A percentile compares a stretch with the other conserved stretches of the same genome.
Evolutionary conservation across 148 eudicot genomes (phyloP).

Genomic region (Pouteria glomerata): DNA sequence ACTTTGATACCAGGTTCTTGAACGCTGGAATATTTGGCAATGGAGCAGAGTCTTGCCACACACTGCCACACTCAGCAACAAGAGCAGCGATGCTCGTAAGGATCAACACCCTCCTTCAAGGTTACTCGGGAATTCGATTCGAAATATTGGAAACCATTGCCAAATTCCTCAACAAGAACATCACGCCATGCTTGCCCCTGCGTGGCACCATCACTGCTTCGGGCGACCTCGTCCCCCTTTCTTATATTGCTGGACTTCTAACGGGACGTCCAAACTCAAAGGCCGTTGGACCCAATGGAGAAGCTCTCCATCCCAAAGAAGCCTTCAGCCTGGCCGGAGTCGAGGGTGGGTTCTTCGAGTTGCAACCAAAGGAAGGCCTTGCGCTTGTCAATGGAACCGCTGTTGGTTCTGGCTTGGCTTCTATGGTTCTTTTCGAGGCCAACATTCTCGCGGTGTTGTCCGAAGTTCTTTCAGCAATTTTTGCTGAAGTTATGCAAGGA

Average conservation of each 20-base stretch:
- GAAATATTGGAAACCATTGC: slow-evolving; percentile 74
- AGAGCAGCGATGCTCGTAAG: slow-evolving; percentile 89
- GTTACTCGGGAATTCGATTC: slow-evolving; percentile 85
- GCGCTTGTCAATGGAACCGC: slow-evolving; percentile 90
- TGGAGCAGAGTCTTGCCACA: slow-evolving; percentile 55
- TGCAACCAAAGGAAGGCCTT: slow-evolving; percentile 85
- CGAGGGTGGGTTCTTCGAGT: slow-evolving; percentile 48
- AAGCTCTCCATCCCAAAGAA: slow-evolving; percentile 41
- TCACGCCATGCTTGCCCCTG: slow-evolving; percentile 80
- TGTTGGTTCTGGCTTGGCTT: slow-evolving; percentile 85
- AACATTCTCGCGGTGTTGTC: slow-evolving; percentile 58
- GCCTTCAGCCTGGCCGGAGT: slow-evolving; percentile 64
- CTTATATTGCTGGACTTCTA: slow-evolving; percentile 83
- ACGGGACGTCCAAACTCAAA: slow-evolving; percentile 81
- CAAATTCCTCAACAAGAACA: slow-evolving; percentile 61
- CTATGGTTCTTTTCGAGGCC: slow-evolving; percentile 69
- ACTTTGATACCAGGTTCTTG: slow-evolving; percentile 64
- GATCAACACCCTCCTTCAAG: slow-evolving; percentile 88
- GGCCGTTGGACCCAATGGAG: slow-evolving; percentile 63
- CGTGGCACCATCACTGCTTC: slow-evolving; percentile 88
- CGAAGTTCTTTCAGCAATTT: slow-evolving; percentile 67
- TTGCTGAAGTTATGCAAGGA: slow-evolving; percentile 91
- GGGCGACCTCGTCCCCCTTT: slow-evolving; percentile 77
- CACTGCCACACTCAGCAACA: slow-evolving; percentile 65
- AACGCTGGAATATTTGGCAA: slow-evolving; percentile 83